Percentiles rank a stretch among this genome's conserved stretches.
Evolutionary conservation across 2,329 filamentous ascomycete genomes (phyloP).

Genomic region (Fusarium siculi): DNA sequence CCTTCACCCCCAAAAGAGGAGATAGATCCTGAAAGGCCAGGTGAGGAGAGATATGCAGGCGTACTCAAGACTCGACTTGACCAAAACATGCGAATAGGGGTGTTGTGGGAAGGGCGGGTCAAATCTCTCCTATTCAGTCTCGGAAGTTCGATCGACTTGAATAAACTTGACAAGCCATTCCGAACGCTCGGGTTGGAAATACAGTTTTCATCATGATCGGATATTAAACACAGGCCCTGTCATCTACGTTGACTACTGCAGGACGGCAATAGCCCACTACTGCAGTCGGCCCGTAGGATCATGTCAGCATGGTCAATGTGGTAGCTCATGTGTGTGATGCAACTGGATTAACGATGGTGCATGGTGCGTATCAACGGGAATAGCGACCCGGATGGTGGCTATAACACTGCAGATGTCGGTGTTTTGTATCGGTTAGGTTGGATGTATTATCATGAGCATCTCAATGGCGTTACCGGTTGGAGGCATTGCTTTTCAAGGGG

Average conservation of each 20-base stretch:
- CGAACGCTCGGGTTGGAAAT: slow-evolving; percentile 81
- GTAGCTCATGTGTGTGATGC: slow-evolving; percentile 8
- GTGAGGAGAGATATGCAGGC: slow-evolving; percentile 77
- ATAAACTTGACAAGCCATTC: slow-evolving; percentile 79
- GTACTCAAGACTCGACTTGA: slow-evolving; percentile 92
- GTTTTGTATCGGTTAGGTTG: slow-evolving; percentile 11
- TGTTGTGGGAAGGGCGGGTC: slow-evolving; percentile 92
- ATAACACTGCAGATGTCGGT: background rate
- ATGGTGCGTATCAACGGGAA: slow-evolving; percentile 8
- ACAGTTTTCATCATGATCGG: slow-evolving; percentile 79
- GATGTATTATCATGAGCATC: slow-evolving; percentile 20
- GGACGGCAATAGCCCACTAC: slow-evolving; percentile 2
- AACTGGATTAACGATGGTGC: slow-evolving; percentile 3
- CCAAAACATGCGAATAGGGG: slow-evolving; percentile 84
- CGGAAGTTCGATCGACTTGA: slow-evolving; percentile 85
- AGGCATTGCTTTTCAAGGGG: background rate
- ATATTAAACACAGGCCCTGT: background rate
- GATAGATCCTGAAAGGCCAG: slow-evolving; percentile 39
- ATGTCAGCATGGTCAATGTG: slow-evolving; percentile 12
- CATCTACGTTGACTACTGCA: background rate
- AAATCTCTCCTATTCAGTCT: slow-evolving; percentile 94
- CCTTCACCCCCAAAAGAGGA: slow-evolving; percentile 17
- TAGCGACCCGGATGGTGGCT: slow-evolving; percentile 2
- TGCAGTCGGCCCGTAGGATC: slow-evolving; percentile 14
- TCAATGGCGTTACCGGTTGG: slow-evolving; percentile 28